Conservation (phyloP, 768 basidiomycete genomes). For the Leccinum broughii region DNA sequence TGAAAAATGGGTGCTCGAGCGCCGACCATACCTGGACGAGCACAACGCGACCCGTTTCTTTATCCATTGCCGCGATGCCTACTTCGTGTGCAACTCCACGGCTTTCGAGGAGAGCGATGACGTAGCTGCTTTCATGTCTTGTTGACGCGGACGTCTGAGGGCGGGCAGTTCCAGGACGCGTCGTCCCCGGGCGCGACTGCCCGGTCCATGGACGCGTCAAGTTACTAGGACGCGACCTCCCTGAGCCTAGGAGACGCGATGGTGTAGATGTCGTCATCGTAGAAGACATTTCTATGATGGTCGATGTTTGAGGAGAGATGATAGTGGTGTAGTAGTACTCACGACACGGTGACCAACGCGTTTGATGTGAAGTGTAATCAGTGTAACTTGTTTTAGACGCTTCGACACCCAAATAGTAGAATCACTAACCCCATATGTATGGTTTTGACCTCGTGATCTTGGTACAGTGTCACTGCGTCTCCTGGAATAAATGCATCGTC, state of each 20-base stretch:
- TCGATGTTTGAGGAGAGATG: background rate
- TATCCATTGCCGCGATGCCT: conserved; percentile 84
- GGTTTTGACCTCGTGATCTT: background rate
- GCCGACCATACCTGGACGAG: conserved; percentile 66
- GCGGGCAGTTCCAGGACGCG: conserved; percentile 42
- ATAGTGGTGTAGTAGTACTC: background rate
- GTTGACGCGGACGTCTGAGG: conserved; percentile 67
- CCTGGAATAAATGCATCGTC: conserved; percentile 3
- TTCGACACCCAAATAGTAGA: background rate
- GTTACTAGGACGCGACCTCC: conserved; percentile 16
- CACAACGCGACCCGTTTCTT: conserved; percentile 71
- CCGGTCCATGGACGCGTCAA: conserved; percentile 51
- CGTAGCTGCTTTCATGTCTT: conserved; percentile 57
- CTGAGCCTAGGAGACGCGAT: conserved; percentile 14
- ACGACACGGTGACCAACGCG: background rate
- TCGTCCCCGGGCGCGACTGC: conserved; percentile 54
- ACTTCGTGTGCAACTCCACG: conserved; percentile 80
- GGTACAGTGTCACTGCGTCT: background rate
- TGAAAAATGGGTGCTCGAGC: conserved; percentile 1
- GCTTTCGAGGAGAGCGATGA: conserved; percentile 74
- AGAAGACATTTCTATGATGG: conserved; percentile 11
- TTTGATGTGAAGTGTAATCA: background rate
- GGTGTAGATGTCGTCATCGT: background rate
- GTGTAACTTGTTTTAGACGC: background rate
- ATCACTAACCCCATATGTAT: background rate